Percentiles rank a stretch among this genome's conserved stretches.
phyloP scores from a whole-genome alignment of 1,139 yeast species.

The Geotrichum histeridarum region DNA sequence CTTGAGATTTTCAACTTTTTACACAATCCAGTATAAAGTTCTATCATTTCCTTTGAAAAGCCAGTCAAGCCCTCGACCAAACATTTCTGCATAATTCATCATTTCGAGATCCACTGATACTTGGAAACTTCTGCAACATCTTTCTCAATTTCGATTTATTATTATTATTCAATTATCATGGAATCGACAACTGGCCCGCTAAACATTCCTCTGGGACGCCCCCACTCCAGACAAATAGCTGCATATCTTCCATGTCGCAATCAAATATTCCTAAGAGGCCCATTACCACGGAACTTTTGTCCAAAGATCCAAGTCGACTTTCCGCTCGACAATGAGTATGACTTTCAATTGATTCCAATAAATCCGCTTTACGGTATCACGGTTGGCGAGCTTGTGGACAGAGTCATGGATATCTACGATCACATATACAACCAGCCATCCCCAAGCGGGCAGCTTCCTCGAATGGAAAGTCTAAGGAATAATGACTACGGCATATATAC shows the following conservation, averaged over 20 bases:
- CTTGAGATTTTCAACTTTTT: no score
- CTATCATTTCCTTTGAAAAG: no score
- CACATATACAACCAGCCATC: constrained; percentile 1
- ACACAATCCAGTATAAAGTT: no score
- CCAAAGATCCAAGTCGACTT: constrained; percentile 7
- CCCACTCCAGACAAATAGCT: background rate
- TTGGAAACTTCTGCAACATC: no score
- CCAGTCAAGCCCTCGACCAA: no score
- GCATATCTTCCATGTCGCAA: constrained; percentile 1
- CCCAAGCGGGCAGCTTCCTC: background rate
- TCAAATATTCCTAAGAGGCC: background rate
- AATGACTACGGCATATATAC: constrained; percentile 5
- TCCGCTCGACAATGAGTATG: constrained; percentile 7
- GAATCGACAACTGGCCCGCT: constrained; percentile 3
- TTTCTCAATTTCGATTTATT: no score
- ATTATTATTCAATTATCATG: background rate
- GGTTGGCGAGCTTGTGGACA: constrained; percentile 5
- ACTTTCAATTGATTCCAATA: background rate
- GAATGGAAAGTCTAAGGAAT: background rate
- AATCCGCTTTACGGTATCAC: background rate
- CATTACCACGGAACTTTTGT: background rate
- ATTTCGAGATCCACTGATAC: no score
- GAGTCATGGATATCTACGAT: constrained; percentile 4
- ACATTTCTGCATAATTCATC: no score
- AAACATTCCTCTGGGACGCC: constrained; percentile 4